phyloP scores from a whole-genome alignment of 805 yeast species.

The Barnettozyma salicaria region DNA sequence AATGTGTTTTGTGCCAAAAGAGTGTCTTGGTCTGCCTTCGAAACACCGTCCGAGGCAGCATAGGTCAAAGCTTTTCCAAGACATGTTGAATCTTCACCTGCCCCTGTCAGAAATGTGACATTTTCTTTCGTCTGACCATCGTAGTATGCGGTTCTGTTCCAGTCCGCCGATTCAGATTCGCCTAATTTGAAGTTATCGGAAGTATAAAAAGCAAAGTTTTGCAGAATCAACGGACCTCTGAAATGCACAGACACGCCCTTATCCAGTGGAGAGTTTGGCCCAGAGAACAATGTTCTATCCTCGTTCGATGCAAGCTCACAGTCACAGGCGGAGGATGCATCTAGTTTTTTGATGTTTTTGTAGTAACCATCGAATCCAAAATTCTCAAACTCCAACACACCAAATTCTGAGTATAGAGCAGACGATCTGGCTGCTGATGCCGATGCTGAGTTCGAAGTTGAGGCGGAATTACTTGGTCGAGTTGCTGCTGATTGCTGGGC shows the following conservation, averaged over 20 bases:
- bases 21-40: conserved; percentile 31
- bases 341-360: conserved; percentile 39
- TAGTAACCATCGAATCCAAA: conserved; percentile 52
- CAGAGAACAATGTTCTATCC: conserved; percentile 40
- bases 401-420: conserved; percentile 24
- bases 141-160: conserved; percentile 59
- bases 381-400: conserved; percentile 44
- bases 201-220: conserved; percentile 57
- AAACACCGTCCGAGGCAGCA: conserved; percentile 51
- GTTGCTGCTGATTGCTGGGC: conserved; percentile 8
- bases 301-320: conserved; percentile 42
- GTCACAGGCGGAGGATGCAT: conserved; percentile 34
- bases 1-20: conserved; percentile 40
- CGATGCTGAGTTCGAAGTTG: not conserved
- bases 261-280: conserved; percentile 59
- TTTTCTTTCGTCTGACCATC: conserved; percentile 51
- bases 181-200: conserved; percentile 35
- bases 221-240: conserved; percentile 65
- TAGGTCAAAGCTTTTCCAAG: conserved; percentile 63
- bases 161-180: conserved; percentile 34
- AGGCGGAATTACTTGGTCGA: not conserved
- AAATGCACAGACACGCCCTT: conserved; percentile 71
- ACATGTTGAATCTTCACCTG: conserved; percentile 56
- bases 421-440: conserved; percentile 10
- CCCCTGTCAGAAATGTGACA: conserved; percentile 61